Evolutionary conservation across 2,329 filamentous ascomycete species (phyloP), one percentile per base, ranked within the genome.

Genomic region (Anthostomella pinea): DNA sequence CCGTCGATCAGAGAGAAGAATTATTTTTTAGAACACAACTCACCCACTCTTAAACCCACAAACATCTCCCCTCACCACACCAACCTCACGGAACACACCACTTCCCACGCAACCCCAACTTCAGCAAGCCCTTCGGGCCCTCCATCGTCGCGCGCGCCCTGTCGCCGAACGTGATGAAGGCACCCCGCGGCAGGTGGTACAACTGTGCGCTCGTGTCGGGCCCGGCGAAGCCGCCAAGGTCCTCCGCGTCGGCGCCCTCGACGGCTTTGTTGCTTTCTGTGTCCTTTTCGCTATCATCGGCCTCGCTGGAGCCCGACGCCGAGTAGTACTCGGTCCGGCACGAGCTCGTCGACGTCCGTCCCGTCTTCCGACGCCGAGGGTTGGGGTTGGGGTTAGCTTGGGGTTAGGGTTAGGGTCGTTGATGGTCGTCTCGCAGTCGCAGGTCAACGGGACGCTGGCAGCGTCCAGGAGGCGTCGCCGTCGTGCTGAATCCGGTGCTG

Each of bases 311-410:
- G n/a, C n/a, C n/a, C n/a, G n/a, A n/a, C n/a, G n/a, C n/a, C n/a
- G n/a, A n/a, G n/a, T n/a, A n/a, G n/a, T n/a, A n/a, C n/a, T n/a
- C 86, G 74, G 59, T 87, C 81, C 0, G 86, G 85, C 30, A 79
- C 67, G 60, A 81, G 91, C 39, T 84, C 75, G 35, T 82, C 69
- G 1, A 86, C 62, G 49, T 90, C 84, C 32, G 75, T 63, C 13
- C 60, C 43, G 16, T 58, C 62, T 0, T 55, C 62, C n/a, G n/a
- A n/a, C n/a, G n/a, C n/a, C n/a, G n/a, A 1, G 22, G 33, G 4
- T 63, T 22, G 21, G 21, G 7, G 21, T 7, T 22, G 21, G 21
- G 7, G 21, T 7, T 22, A 22, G 21, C n/a, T 63, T 22, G 21
- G 21, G 7, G 21, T 7, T 22, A 11, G 21, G 7, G 21, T 7